A percentile compares a stretch with the other conserved stretches of the same genome.
Evolutionary conservation across 2,329 filamentous ascomycete species (phyloP).

Genomic region (Fusarium succisae): DNA sequence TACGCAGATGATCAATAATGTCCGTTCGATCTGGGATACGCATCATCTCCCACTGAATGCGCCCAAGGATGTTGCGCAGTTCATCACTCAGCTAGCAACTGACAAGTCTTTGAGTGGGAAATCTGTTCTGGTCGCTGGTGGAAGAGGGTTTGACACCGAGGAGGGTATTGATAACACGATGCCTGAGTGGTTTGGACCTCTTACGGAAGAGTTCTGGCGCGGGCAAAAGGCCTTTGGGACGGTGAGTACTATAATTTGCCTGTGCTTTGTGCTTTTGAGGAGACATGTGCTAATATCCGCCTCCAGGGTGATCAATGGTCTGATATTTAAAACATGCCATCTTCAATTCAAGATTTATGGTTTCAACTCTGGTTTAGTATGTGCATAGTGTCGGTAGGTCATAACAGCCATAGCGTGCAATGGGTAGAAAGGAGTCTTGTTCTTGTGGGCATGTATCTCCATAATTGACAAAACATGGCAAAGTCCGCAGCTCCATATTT

Average conservation of each 20-base stretch:
- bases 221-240: neutral
- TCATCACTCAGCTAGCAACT: neutral
- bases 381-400: accelerated
- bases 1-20: neutral
- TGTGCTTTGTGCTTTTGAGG: accelerated
- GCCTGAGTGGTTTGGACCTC: neutral
- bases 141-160: neutral
- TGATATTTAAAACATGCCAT: neutral
- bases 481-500: neutral
- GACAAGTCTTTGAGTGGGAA: neutral
- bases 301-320: neutral
- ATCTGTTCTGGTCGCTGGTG: neutral
- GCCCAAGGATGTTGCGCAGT: neutral
- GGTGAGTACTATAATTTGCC: neutral
- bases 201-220: neutral
- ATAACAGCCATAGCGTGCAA: neutral
- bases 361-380: no score
- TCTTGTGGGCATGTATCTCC: neutral
- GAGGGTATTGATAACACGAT: neutral
- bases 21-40: neutral
- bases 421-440: no score
- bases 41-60: neutral
- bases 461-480: neutral
- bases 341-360: no score
- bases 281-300: accelerated